Evolutionary conservation across 108 stramenopile species (phyloP).

Genomic region (Aurantiochytrium sp.): DNA sequence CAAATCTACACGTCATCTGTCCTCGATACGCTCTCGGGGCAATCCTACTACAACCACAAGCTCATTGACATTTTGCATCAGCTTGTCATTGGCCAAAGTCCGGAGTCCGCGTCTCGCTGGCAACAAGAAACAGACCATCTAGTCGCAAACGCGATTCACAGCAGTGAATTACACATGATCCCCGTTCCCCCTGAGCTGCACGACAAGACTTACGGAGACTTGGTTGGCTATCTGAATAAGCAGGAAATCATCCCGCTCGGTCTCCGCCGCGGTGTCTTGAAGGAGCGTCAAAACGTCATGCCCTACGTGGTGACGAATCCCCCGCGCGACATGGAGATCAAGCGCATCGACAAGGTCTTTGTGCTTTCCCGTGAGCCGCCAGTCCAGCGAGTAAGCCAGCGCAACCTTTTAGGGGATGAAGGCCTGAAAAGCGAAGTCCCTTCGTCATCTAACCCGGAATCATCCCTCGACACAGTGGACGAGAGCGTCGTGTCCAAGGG

Average conservation of each 20-base stretch:
- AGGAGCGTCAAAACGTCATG: neutral
- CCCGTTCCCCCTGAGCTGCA: neutral
- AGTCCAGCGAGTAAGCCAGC: neutral
- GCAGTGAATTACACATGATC: neutral
- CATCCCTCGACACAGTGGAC: too few relatives aligned
- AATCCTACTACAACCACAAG: constrained; percentile 4
- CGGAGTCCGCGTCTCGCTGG: neutral
- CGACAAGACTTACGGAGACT: neutral
- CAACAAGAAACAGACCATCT: too few relatives aligned
- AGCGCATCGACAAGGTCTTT: neutral
- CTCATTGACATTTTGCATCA: neutral
- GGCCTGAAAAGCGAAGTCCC: too few relatives aligned
- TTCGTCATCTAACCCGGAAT: too few relatives aligned
- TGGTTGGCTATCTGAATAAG: neutral
- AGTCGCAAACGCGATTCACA: neutral
- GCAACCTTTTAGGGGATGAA: neutral
- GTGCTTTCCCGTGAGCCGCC: neutral
- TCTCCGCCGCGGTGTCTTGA: neutral
- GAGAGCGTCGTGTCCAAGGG: too few relatives aligned
- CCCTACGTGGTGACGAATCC: constrained; percentile 11
- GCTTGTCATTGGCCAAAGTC: neutral
- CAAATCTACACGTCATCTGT: neutral
- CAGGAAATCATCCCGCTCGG: neutral
- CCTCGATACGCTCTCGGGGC: neutral
- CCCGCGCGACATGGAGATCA: neutral